These are phyloP conservation scores for Skeletonema marinoi DNA, from an alignment of 108 stramenopile genomes.

Conservation along the genomic window DNA sequence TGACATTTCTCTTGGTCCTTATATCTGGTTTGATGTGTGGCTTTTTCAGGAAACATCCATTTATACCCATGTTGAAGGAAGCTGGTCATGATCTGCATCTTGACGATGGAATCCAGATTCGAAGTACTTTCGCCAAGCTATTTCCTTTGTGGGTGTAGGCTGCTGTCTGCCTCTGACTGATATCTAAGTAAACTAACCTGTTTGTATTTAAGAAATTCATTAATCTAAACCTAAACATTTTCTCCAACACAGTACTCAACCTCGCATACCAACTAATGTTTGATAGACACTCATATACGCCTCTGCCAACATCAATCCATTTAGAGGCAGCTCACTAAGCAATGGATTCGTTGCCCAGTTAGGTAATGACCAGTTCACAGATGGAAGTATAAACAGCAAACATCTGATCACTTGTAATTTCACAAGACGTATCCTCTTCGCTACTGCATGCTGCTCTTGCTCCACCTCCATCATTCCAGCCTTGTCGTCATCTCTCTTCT, in stretches of 20 bases:
- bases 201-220: too few relatives aligned
- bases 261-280: conserved; percentile 32
- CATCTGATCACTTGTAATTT: conserved; percentile 68
- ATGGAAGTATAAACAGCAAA: conserved; percentile 65
- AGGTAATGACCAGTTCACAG: conserved; percentile 76
- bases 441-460: conserved; percentile 16
- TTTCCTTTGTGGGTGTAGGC: conserved; percentile 28
- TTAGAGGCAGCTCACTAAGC: conserved; percentile 51
- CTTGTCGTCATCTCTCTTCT: conserved; percentile 37
- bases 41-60: conserved; percentile 6
- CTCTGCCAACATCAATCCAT: conserved; percentile 73
- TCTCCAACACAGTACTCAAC: neutral
- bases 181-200: too few relatives aligned
- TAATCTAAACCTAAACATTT: too few relatives aligned
- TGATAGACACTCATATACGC: conserved; percentile 76
- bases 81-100: conserved; percentile 18
- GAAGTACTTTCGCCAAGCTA: conserved; percentile 16
- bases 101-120: conserved; percentile 18
- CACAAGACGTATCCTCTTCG: conserved; percentile 24
- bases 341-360: conserved; percentile 79
- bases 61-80: conserved; percentile 12
- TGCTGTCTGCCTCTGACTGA: too few relatives aligned
- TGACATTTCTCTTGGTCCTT: conserved; percentile 17
- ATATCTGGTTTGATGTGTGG: neutral
- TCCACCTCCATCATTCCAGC: conserved; percentile 19